Percentiles rank a stretch among this genome's conserved stretches.
phyloP scores from a whole-genome alignment of 768 basidiomycete species.

The Peribolospora kevripleyi region DNA sequence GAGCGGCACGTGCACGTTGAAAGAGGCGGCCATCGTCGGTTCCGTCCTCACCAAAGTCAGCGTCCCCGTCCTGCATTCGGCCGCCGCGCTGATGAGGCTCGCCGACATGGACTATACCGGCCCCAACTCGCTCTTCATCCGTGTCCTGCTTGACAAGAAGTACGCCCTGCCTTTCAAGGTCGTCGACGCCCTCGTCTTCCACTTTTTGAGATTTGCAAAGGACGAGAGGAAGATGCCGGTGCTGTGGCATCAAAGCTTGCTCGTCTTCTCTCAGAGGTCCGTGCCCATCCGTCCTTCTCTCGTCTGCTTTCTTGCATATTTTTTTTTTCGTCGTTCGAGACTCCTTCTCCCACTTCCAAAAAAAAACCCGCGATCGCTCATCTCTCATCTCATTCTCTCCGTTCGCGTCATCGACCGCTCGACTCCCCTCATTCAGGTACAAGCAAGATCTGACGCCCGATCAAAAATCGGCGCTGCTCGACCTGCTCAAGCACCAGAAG shows the following conservation, averaged over 20 bases:
- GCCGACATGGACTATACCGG: slow-evolving; percentile 94
- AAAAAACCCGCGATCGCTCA: not conserved
- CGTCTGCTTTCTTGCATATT: not conserved
- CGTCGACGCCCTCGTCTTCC: slow-evolving; percentile 87
- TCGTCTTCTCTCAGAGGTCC: slow-evolving; percentile 81
- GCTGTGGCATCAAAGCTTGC: slow-evolving; percentile 87
- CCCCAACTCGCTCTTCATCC: slow-evolving; percentile 88
- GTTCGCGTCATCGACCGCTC: not conserved
- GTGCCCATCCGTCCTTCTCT: slow-evolving; percentile 7
- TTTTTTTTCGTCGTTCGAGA: not conserved
- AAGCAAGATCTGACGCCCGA: slow-evolving; percentile 82
- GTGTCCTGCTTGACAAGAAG: slow-evolving; percentile 90
- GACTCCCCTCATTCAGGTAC: slow-evolving; percentile 35
- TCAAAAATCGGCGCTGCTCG: slow-evolving; percentile 89
- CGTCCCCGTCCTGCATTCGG: slow-evolving; percentile 87
- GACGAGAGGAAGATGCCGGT: slow-evolving; percentile 73
- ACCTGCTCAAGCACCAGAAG: slow-evolving; percentile 61
- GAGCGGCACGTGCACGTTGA: slow-evolving; percentile 55
- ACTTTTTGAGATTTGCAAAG: slow-evolving; percentile 82
- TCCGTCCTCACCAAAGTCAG: slow-evolving; percentile 75
- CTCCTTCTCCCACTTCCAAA: too few relatives aligned
- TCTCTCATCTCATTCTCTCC: not conserved
- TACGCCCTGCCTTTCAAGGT: slow-evolving; percentile 95
- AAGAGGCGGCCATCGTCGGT: slow-evolving; percentile 81
- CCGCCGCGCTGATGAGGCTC: slow-evolving; percentile 75